phyloP scores from a whole-genome alignment of 2,329 filamentous ascomycete genomes.

The Colletotrichum orbiculare region DNA sequence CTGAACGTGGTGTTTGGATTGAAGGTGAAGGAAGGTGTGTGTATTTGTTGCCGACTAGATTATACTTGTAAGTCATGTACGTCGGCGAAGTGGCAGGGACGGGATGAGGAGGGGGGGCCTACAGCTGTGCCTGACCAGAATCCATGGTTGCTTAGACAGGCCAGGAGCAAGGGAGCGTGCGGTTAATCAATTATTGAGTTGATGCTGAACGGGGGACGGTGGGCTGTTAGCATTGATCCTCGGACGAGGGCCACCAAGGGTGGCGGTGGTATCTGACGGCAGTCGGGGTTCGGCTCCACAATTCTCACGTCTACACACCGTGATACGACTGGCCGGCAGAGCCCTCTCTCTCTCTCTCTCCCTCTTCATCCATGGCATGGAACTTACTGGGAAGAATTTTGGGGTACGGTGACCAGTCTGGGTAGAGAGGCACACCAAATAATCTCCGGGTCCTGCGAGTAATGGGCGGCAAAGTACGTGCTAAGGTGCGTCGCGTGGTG shows the following conservation, averaged over 20 bases:
- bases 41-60: conserved; percentile 59
- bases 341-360: conserved; percentile 41
- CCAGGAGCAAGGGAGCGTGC: conserved; percentile 46
- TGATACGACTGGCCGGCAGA: conserved; percentile 48
- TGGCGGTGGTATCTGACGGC: conserved; percentile 41
- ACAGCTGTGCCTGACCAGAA: conserved; percentile 63
- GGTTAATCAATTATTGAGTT: conserved; percentile 50
- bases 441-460: conserved; percentile 45
- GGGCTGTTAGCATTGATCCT: conserved; percentile 53
- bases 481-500: conserved; percentile 33
- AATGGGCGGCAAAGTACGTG: conserved; percentile 36
- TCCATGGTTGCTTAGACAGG: conserved; percentile 57
- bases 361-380: conserved; percentile 14
- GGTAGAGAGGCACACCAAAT: conserved; percentile 39
- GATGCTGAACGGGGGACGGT: conserved; percentile 47
- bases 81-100: conserved; percentile 36
- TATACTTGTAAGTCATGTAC: conserved; percentile 50
- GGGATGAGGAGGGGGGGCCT: conserved; percentile 49
- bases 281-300: conserved; percentile 43
- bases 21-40: conserved; percentile 62
- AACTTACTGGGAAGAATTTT: conserved; percentile 55
- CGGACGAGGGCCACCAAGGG: conserved; percentile 43
- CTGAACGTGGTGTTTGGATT: conserved; percentile 59
- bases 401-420: conserved; percentile 45
- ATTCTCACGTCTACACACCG: conserved; percentile 46